Percentiles rank a stretch among this genome's conserved stretches.
These are phyloP conservation scores for Penicillium pulvis DNA, from an alignment of 495 filamentous ascomycete species.

Conservation along the genomic window DNA sequence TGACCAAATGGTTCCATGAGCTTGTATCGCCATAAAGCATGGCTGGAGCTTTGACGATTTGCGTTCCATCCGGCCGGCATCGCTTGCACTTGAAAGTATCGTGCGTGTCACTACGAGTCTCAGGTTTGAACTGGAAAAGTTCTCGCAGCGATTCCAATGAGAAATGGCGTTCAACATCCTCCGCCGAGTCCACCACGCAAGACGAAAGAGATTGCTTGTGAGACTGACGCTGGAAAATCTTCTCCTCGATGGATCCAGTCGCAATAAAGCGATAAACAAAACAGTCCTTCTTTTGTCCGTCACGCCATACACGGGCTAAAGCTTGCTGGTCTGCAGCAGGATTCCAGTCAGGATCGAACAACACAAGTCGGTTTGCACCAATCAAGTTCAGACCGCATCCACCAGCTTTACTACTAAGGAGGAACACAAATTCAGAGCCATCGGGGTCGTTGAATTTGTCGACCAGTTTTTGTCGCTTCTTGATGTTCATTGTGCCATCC, in stretches of 20 bases:
- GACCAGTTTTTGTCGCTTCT: constrained; percentile 93
- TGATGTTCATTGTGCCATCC: constrained; percentile 96
- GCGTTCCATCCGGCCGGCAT: constrained; percentile 82
- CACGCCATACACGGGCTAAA: constrained; percentile 95
- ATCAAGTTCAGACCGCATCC: constrained; percentile 97
- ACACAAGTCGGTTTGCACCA: constrained; percentile 92
- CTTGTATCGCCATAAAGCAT: constrained; percentile 98
- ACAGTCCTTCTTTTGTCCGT: constrained; percentile 98
- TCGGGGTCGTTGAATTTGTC: constrained; percentile 98
- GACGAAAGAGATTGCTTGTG: constrained; percentile 97
- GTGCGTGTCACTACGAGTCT: constrained; percentile 90
- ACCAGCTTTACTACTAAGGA: constrained; percentile 94
- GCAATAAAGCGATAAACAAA: constrained; percentile 99
- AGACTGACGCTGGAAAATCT: constrained; percentile 98
- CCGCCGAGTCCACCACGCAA: constrained; percentile 95
- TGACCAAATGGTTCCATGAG: constrained; percentile 97
- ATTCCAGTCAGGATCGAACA: constrained; percentile 99
- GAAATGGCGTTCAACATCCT: constrained; percentile 97
- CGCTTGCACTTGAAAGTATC: constrained; percentile 99
- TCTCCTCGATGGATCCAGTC: constrained; percentile 97
- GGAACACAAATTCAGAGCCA: constrained; percentile 88
- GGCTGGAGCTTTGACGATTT: constrained; percentile 84
- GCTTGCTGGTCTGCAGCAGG: constrained; percentile 98
- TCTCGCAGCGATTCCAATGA: constrained; percentile 84
- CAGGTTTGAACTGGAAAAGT: constrained; percentile 86